A percentile compares a stretch with the other conserved stretches of the same genome.
phyloP scores from a whole-genome alignment of 2,329 filamentous ascomycete genomes.

The Aspergillus felis region DNA sequence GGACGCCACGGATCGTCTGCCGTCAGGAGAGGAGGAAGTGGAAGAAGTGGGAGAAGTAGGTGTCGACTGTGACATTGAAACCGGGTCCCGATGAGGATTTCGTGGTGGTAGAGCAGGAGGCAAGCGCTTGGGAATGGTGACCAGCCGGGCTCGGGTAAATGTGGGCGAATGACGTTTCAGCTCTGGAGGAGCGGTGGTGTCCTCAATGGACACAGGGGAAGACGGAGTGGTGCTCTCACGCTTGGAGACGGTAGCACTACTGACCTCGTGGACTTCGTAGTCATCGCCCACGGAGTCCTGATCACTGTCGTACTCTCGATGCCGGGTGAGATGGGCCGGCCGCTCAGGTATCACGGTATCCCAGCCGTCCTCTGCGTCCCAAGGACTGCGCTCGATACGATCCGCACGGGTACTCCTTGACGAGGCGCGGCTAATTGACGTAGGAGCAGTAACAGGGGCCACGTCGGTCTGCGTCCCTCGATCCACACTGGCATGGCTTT shows the following conservation, averaged over 20 bases:
- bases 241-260: slow-evolving; percentile 50
- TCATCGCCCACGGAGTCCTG: slow-evolving; percentile 23
- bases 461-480: slow-evolving; percentile 68
- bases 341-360: slow-evolving; percentile 23
- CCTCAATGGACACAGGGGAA: slow-evolving; percentile 19
- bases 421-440: slow-evolving; percentile 32
- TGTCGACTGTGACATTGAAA: slow-evolving; percentile 14
- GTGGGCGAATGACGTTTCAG: slow-evolving; percentile 61
- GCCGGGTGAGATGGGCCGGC: slow-evolving; percentile 1
- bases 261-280: slow-evolving; percentile 42
- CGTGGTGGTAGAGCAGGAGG: slow-evolving; percentile 72
- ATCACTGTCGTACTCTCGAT: slow-evolving; percentile 9
- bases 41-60: slow-evolving; percentile 21
- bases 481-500: slow-evolving; percentile 57
- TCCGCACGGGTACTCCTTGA: slow-evolving; percentile 27
- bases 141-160: slow-evolving; percentile 72
- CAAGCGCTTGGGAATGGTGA: slow-evolving; percentile 77
- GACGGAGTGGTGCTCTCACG: slow-evolving; percentile 39
- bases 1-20: slow-evolving; percentile 16
- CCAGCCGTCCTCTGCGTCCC: slow-evolving; percentile 24
- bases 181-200: slow-evolving; percentile 53
- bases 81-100: slow-evolving; percentile 52
- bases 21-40: slow-evolving; percentile 22
- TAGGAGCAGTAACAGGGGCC: slow-evolving; percentile 22
- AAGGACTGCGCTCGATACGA: slow-evolving; percentile 13